Evolutionary conservation across 352 stramenopile genomes (phyloP).

Genomic region (Phytophthora megakarya): DNA sequence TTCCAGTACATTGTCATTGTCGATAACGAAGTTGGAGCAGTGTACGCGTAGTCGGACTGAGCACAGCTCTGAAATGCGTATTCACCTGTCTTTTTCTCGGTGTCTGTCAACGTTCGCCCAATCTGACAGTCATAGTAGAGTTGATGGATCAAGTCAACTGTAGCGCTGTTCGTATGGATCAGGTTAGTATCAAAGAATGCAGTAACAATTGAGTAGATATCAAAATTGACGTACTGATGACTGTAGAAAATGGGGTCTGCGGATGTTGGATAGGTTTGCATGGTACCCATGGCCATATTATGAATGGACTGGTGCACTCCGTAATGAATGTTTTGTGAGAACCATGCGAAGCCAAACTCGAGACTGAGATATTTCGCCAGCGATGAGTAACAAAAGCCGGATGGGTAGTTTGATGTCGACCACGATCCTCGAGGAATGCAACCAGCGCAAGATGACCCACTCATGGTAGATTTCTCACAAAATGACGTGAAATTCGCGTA

Average conservation of each 20-base stretch:
- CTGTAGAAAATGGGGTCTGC: constrained; percentile 80
- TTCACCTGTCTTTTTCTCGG: constrained; percentile 51
- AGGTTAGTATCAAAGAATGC: constrained; percentile 3
- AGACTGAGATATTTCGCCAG: constrained; percentile 51
- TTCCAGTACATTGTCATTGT: constrained; percentile 63
- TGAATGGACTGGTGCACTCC: constrained; percentile 74
- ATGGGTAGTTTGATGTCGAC: constrained; percentile 46
- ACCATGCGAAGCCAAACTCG: constrained; percentile 50
- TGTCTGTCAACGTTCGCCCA: constrained; percentile 49
- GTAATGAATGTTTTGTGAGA: constrained; percentile 65
- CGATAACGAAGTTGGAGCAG: constrained; percentile 34
- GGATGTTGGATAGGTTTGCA: constrained; percentile 51
- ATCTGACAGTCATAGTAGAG: constrained; percentile 76
- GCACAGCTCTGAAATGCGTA: constrained; percentile 60
- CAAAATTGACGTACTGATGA: constrained; percentile 61
- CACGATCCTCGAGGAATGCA: constrained; percentile 66
- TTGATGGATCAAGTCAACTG: constrained; percentile 63
- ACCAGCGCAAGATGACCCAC: constrained; percentile 38
- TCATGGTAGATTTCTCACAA: constrained; percentile 54
- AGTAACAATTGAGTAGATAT: not conserved
- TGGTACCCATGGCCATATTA: constrained; percentile 49
- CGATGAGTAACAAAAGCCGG: constrained; percentile 61
- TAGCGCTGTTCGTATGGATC: constrained; percentile 40
- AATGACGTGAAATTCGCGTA: constrained; percentile 48
- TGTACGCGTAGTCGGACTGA: constrained; percentile 22